Conservation (phyloP, 2,329 filamentous ascomycete species). For the Herpotrichia juniperi region DNA sequence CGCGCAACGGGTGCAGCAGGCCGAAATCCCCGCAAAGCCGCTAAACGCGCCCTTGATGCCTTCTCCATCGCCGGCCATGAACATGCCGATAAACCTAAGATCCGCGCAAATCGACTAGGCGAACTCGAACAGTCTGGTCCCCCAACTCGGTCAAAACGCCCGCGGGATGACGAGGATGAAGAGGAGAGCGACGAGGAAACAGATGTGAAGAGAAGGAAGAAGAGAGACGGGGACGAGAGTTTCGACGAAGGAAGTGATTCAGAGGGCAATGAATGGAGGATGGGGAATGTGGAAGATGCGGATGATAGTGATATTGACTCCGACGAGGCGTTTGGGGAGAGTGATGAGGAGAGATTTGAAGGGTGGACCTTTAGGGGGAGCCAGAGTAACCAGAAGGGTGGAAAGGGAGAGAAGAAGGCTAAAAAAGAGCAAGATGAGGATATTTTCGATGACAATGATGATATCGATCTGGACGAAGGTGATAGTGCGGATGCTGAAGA, state of each 20-base stretch:
- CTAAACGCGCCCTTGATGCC: slow-evolving; percentile 65
- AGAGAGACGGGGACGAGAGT: slow-evolving; percentile 59
- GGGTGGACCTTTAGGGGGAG: slow-evolving; percentile 73
- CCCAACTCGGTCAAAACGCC: slow-evolving; percentile 47
- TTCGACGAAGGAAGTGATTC: slow-evolving; percentile 79
- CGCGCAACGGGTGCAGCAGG: slow-evolving; percentile 22
- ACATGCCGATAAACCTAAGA: slow-evolving; percentile 58
- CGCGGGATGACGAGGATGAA: slow-evolving; percentile 58
- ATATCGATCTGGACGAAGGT: slow-evolving; percentile 58
- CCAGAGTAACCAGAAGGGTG: slow-evolving; percentile 54
- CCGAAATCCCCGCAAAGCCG: slow-evolving; percentile 52
- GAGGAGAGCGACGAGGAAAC: slow-evolving; percentile 34
- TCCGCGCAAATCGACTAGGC: slow-evolving; percentile 65
- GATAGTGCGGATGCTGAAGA: slow-evolving; percentile 53
- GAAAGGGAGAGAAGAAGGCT: slow-evolving; percentile 53
- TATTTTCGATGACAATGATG: slow-evolving; percentile 27
- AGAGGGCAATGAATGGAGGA: slow-evolving; percentile 83
- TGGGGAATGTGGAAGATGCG: slow-evolving; percentile 72
- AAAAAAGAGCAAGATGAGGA: slow-evolving; percentile 37
- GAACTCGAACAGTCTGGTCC: slow-evolving; percentile 52
- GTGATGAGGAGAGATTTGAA: slow-evolving; percentile 84
- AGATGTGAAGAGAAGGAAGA: slow-evolving; percentile 38
- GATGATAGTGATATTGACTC: slow-evolving; percentile 74
- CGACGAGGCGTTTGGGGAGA: slow-evolving; percentile 85
- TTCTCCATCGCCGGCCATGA: slow-evolving; percentile 68